A percentile compares a stretch with the other conserved stretches of the same genome.
Evolutionary conservation across 2,329 filamentous ascomycete genomes (phyloP).

Genomic region (Sporothrix phasma): DNA sequence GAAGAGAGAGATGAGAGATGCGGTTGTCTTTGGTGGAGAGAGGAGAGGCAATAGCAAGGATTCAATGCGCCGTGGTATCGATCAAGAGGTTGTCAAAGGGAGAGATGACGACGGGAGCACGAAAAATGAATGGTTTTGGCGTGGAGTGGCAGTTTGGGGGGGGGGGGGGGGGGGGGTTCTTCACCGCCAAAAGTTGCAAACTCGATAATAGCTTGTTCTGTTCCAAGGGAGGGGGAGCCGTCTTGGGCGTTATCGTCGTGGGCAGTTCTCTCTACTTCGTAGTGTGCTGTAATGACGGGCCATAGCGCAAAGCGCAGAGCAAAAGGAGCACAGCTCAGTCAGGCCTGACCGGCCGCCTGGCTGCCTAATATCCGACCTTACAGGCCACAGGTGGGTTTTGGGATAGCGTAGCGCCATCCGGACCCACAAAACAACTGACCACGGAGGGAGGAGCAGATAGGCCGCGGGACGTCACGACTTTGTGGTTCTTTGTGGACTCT

Average conservation of each 20-base stretch:
- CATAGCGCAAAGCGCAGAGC: no score
- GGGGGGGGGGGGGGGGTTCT: background rate
- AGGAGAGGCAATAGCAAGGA: background rate
- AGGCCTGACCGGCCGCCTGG: background rate
- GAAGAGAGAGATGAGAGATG: no score
- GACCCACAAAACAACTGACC: background rate
- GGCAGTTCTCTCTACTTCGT: no score
- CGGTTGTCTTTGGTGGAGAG: background rate
- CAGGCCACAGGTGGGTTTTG: background rate
- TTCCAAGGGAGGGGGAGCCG: background rate
- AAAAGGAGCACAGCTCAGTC: conserved; percentile 1
- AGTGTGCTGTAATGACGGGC: background rate
- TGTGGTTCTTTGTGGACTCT: background rate
- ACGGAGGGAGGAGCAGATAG: conserved; percentile 6
- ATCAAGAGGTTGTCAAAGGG: background rate
- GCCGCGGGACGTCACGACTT: conserved; percentile 2
- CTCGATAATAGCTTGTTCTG: background rate
- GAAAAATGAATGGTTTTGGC: background rate
- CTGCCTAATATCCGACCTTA: no score
- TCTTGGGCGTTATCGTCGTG: background rate
- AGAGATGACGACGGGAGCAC: background rate
- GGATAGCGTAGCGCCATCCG: conserved; percentile 4
- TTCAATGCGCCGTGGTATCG: background rate
- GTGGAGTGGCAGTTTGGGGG: background rate
- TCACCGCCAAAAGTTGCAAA: conserved; percentile 8